Percentiles rank a stretch among this genome's conserved stretches.
Conservation (phyloP, 2,329 filamentous ascomycete genomes). For the Endocalyx cinctus region DNA sequence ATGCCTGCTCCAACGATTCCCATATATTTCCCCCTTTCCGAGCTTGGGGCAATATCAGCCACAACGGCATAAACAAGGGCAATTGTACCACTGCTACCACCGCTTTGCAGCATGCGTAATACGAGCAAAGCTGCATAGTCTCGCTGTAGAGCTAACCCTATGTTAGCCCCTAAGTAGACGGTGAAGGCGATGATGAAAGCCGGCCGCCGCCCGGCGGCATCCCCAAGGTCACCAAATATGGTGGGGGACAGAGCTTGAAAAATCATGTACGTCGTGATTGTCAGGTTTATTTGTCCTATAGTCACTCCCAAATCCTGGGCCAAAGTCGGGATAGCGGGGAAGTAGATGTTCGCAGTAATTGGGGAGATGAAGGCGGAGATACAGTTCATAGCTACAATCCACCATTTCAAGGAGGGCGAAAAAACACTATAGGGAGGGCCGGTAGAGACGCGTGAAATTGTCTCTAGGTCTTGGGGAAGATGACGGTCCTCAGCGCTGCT, state of each 20-base stretch:
- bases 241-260: constrained; percentile 59
- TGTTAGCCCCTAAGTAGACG: constrained; percentile 55
- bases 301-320: constrained; percentile 34
- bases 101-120: constrained; percentile 58
- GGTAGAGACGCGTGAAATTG: constrained; percentile 30
- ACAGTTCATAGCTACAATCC: constrained; percentile 50
- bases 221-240: constrained; percentile 58
- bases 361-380: constrained; percentile 52
- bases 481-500: constrained; percentile 8
- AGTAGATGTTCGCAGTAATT: constrained; percentile 56
- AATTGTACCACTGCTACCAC: constrained; percentile 64
- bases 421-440: constrained; percentile 39
- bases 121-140: constrained; percentile 55
- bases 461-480: constrained; percentile 24
- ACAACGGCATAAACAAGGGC: constrained; percentile 68
- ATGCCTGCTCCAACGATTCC: constrained; percentile 58
- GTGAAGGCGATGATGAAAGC: constrained; percentile 54
- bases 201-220: constrained; percentile 56
- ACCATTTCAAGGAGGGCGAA: constrained; percentile 39
- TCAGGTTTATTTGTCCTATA: constrained; percentile 41
- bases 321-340: constrained; percentile 37
- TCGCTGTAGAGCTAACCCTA: constrained; percentile 55
- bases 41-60: constrained; percentile 64
- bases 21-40: constrained; percentile 70
- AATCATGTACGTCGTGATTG: constrained; percentile 58